Evolutionary conservation across 352 stramenopile species (phyloP), one percentile per base, ranked within the genome.

Genomic region (Phytophthora melonis): DNA sequence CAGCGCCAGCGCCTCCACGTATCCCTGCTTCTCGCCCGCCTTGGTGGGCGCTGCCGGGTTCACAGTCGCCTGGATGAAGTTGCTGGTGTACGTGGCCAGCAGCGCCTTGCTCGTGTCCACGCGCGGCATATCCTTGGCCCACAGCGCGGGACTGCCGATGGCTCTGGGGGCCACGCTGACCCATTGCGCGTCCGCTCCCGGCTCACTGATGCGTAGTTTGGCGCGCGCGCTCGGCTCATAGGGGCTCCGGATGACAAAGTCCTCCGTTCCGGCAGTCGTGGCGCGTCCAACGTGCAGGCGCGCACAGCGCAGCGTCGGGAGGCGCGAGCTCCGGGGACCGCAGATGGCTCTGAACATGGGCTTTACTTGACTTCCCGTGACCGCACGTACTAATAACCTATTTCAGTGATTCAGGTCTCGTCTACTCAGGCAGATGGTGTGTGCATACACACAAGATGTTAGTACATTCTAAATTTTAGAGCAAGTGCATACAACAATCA

Each of bases 101-200:
- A 82, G 60, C 8, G 55, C 53, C 61, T 91, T 93, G 55, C 65
- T 85, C 4, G 68, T 75, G 47, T 94, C 79, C 39, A 94, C 81
- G 55, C 88, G 84, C 36, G 88, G 85, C 53, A 94, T 77, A 23
- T 94, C 85, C 58, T 89, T 91, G 11, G 83, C 80, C 88, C 86
- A 94, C 43, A 92, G 53, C 39, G 83, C 81, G 30, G 88, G 77
- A 27, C 86, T 90, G 3, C 86, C 88, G n/a, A 93, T 71, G 19
- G 83, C 88, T 58, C 80, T 72, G 16, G 58, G 79, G 16, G 61
- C 80, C 58, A 86, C 52, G 19, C 39, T 52, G 62, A 78, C 32
- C 61, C 50, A 71, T 27, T 73, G 36, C 34, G 43, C 65, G 34
- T 81, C 43, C 54, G n/a, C 47, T 58, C 74, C 66, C 60, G 56